Evolutionary conservation across 2,329 filamentous ascomycete species (phyloP), one percentile per base, ranked within the genome.

Genomic region (Alternaria incomplexa): DNA sequence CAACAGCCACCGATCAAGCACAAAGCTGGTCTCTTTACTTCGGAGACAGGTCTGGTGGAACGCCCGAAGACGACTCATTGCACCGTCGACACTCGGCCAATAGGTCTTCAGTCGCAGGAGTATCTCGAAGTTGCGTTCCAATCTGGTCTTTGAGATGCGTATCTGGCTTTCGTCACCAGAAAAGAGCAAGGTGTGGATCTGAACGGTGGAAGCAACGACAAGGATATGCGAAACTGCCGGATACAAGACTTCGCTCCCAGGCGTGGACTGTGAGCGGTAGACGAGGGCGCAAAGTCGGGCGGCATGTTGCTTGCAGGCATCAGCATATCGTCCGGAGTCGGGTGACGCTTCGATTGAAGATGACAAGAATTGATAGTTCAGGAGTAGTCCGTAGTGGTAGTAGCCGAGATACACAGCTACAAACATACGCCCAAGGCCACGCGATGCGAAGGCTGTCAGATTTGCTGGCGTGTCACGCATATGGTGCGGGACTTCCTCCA

Each of bases 11-110:
- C 70, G 62, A 54, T 73, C 70, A 28, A 73, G 56, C 51, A 73
- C 69, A 26, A 73, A 73, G 54, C 70, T 73, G 1, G 70, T 73
- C n/a, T 73, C 70, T 51, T 70, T 73, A 40, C 69, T 69, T 64
- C 69, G 62, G 10, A 73, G 60, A 54, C 70, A 73, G 23, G 69
- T 73, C 43, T 73, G 70, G 56, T 73, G 70, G 36, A 73, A 73
- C 28, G 70, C 70, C 46, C 69, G 65, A 17, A 73, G 53, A 52
- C 70, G 70, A 44, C 70, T 71, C 70, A 73, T 70, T 13, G 70
- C 70, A 36, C 70, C 61, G 44, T 73, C 70, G 10, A 71, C 70
- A 46, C 70, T 73, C 5, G 69, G 62, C 70, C 70, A 73, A 52
- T 70, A 71, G 25, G 67, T 66, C 20, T 69, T 66, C 51, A 73